Percentiles rank a stretch among this genome's conserved stretches.
Evolutionary conservation across 139 green algal species (phyloP).

Genomic region (Deuterostichococcus epilithicus): DNA sequence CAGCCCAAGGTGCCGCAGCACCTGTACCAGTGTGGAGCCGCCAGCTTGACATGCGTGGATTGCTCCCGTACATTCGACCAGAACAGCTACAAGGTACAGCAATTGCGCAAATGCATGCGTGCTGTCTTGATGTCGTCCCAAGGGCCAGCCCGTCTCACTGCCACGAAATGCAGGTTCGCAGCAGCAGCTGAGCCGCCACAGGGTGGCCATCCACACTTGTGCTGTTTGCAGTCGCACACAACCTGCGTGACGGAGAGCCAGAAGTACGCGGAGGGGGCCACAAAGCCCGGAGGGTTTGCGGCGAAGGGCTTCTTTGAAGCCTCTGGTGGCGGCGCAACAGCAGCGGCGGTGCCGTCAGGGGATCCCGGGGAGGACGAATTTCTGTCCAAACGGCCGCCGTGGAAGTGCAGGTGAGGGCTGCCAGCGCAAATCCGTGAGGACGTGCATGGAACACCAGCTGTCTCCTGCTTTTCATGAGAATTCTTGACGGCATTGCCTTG

Average conservation of each 20-base stretch:
- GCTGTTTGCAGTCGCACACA: constrained; percentile 56
- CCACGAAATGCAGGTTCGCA: not conserved
- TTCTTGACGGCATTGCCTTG: no score
- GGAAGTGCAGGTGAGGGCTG: constrained; percentile 60
- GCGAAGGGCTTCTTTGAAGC: constrained; percentile 46
- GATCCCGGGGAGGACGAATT: constrained; percentile 54
- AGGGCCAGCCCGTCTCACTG: not conserved
- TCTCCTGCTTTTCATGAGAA: constrained; percentile 11
- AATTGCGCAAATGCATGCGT: not conserved
- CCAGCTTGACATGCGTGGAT: constrained; percentile 84
- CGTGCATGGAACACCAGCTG: not conserved
- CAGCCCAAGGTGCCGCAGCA: constrained; percentile 81
- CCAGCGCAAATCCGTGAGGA: not conserved
- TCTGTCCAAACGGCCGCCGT: constrained; percentile 64
- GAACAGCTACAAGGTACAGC: constrained; percentile 42
- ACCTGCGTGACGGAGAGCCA: constrained; percentile 87
- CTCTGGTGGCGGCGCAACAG: not conserved
- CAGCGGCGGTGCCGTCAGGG: not conserved
- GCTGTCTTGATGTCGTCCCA: not conserved
- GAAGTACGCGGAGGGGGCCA: constrained; percentile 88
- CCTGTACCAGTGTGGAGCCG: constrained; percentile 44
- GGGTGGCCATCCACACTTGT: not conserved
- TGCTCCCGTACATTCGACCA: constrained; percentile 74
- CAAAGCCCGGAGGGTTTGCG: constrained; percentile 86
- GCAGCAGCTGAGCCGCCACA: not conserved